Evolutionary conservation across 495 filamentous ascomycete genomes (phyloP).

Genomic region (Aspergillus affinis): DNA sequence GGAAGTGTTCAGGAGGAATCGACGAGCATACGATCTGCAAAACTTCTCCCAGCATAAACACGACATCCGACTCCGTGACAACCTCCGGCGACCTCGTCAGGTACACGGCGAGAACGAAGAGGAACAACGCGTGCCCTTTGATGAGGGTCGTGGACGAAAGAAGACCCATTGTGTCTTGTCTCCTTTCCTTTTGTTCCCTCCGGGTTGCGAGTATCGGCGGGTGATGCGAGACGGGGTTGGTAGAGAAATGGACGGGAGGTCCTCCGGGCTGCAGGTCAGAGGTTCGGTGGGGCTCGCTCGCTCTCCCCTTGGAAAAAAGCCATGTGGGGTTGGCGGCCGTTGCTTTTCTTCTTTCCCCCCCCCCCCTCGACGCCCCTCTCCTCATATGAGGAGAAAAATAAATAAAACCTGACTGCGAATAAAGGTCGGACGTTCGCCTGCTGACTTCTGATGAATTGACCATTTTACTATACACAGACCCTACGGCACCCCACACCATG

Average conservation of each 20-base stretch:
- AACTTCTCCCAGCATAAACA: slow-evolving; percentile 80
- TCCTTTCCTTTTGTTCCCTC: background rate
- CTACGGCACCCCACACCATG: slow-evolving; percentile 25
- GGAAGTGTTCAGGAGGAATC: background rate
- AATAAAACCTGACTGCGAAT: background rate
- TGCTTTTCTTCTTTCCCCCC: background rate
- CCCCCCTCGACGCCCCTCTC: background rate
- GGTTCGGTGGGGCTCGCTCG: no score
- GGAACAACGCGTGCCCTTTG: slow-evolving; percentile 75
- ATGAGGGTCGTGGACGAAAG: slow-evolving; percentile 76
- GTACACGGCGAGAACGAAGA: slow-evolving; percentile 78
- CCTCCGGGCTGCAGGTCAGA: no score
- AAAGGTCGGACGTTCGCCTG: background rate
- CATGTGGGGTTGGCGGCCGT: background rate
- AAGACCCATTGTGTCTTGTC: slow-evolving; percentile 60
- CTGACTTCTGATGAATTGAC: background rate
- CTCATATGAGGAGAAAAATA: background rate
- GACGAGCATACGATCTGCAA: slow-evolving; percentile 64
- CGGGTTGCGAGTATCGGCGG: background rate
- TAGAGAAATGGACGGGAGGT: background rate
- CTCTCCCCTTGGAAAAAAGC: background rate
- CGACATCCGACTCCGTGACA: slow-evolving; percentile 75
- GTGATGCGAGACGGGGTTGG: background rate
- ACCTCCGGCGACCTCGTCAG: slow-evolving; percentile 68
- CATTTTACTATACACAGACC: no score